Evolutionary conservation across 148 eudicot species (phyloP).

Genomic region (Amaranthus hypochondriacus): DNA sequence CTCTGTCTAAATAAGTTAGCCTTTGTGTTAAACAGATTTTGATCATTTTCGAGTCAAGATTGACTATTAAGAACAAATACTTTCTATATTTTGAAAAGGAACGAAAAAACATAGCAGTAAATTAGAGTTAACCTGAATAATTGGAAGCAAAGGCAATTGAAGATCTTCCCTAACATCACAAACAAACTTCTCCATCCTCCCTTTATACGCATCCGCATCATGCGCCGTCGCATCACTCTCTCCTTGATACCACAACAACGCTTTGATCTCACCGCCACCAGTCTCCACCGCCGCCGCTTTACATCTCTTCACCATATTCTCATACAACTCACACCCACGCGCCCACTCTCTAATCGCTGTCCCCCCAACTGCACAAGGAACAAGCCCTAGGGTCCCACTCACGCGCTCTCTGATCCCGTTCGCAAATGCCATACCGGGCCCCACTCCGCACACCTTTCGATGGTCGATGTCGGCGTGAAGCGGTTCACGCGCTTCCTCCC

Average conservation of each 20-base stretch:
- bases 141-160: slow-evolving; percentile 53
- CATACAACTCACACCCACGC: slow-evolving; percentile 54
- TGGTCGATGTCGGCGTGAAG: slow-evolving; percentile 71
- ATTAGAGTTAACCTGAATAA: slow-evolving; percentile 52
- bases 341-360: slow-evolving; percentile 79
- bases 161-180: slow-evolving; percentile 57
- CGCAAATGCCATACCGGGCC: slow-evolving; percentile 83
- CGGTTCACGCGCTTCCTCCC: slow-evolving; percentile 68
- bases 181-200: slow-evolving; percentile 50
- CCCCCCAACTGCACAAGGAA: slow-evolving; percentile 84
- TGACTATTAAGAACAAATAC: neutral
- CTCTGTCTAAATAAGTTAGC: no score
- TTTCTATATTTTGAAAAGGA: neutral
- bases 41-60: neutral
- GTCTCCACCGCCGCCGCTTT: slow-evolving; percentile 33
- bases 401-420: slow-evolving; percentile 42
- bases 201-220: slow-evolving; percentile 49
- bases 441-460: slow-evolving; percentile 67
- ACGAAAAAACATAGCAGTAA: no score
- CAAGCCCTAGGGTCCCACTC: slow-evolving; percentile 41
- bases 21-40: no score
- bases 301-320: slow-evolving; percentile 61
- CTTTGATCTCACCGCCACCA: slow-evolving; percentile 52
- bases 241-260: slow-evolving; percentile 84
- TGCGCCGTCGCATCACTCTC: slow-evolving; percentile 55